A percentile compares a stretch with the other conserved stretches of the same genome.
phyloP scores from a whole-genome alignment of 2,329 filamentous ascomycete genomes.

The Dendrostoma leiphaemia region DNA sequence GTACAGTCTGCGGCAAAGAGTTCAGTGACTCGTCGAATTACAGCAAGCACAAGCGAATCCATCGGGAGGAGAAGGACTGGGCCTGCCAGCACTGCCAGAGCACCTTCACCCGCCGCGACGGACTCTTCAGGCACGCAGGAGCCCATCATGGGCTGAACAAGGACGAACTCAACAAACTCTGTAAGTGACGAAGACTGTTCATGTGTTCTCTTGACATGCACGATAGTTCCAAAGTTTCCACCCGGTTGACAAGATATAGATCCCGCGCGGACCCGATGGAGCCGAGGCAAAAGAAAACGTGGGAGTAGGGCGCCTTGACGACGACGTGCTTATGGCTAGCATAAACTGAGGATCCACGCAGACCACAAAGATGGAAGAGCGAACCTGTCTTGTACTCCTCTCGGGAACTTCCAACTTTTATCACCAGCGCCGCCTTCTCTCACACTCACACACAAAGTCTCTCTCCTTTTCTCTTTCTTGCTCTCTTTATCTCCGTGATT shows the following conservation, averaged over 20 bases:
- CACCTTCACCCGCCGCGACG: slow-evolving; percentile 59
- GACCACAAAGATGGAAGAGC: no score
- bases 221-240: neutral
- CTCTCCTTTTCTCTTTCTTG: no score
- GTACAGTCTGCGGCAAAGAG: slow-evolving; percentile 47
- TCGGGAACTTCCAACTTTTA: no score
- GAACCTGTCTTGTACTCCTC: no score
- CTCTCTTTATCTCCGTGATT: no score
- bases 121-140: slow-evolving; percentile 55
- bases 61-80: slow-evolving; percentile 33
- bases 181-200: neutral
- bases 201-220: neutral
- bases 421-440: no score
- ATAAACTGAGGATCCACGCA: no score
- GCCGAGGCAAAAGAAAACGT: no score
- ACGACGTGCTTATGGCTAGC: no score
- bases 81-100: slow-evolving; percentile 43
- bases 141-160: slow-evolving; percentile 7
- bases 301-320: no score
- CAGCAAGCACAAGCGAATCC: slow-evolving; percentile 63
- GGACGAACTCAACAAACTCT: neutral
- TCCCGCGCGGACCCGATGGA: neutral
- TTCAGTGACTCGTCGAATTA: slow-evolving; percentile 67
- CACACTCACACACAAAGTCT: no score
- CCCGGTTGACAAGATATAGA: neutral